These are phyloP conservation scores for Talaromyces sp. DNA, from an alignment of 2,329 filamentous ascomycete genomes.

Conservation along the genomic window DNA sequence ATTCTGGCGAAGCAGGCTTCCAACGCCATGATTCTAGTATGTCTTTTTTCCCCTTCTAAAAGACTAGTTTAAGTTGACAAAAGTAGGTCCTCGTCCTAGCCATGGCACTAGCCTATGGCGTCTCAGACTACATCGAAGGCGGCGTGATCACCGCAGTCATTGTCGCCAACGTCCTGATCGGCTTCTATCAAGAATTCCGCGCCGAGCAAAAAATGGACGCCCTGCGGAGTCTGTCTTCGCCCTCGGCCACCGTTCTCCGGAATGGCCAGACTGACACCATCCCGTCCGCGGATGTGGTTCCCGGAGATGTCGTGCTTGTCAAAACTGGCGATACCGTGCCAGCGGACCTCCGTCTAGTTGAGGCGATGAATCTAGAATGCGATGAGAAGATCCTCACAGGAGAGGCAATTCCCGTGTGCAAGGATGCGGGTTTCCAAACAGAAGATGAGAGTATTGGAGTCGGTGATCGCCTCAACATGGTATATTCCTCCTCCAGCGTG, in stretches of 20 bases:
- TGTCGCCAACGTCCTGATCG: constrained; percentile 52
- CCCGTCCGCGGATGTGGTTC: constrained; percentile 54
- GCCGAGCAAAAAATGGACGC: constrained; percentile 58
- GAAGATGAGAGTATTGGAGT: constrained; percentile 35
- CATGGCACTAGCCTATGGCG: constrained; percentile 58
- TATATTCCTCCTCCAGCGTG: constrained; percentile 56
- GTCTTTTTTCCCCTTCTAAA: constrained; percentile 4
- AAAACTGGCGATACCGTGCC: constrained; percentile 55
- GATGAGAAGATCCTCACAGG: constrained; percentile 62
- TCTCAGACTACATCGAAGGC: constrained; percentile 54
- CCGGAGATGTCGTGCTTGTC: constrained; percentile 51
- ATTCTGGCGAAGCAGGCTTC: constrained; percentile 49
- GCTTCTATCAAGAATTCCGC: constrained; percentile 56
- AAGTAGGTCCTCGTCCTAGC: constrained; percentile 66
- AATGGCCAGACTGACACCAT: constrained; percentile 49
- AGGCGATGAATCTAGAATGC: constrained; percentile 66
- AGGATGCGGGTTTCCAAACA: constrained; percentile 36
- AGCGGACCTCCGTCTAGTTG: constrained; percentile 51
- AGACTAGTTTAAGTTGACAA: background rate
- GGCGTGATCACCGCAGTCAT: constrained; percentile 57
- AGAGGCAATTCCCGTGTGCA: constrained; percentile 56
- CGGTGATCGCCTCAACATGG: constrained; percentile 56
- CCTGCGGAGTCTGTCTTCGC: constrained; percentile 51
- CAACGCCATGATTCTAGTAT: constrained; percentile 52
- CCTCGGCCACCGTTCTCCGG: constrained; percentile 52